A percentile compares a stretch with the other conserved stretches of the same genome.
Conservation (phyloP, 2,329 filamentous ascomycete species). For the Pleurostoma richardsiae region DNA sequence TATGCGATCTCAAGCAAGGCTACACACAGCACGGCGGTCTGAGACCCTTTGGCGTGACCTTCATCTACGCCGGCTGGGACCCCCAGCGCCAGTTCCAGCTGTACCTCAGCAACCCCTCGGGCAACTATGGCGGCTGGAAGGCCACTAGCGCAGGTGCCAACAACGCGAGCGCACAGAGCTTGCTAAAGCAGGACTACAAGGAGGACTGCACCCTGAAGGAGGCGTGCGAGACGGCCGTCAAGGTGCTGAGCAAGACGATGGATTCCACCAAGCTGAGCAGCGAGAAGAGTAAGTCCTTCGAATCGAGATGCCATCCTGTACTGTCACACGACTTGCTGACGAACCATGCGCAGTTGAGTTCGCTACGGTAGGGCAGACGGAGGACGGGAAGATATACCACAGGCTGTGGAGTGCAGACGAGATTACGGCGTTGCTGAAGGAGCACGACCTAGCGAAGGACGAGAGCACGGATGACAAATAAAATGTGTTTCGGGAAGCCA, state of each 20-base stretch:
- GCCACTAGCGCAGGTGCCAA: conserved; percentile 96
- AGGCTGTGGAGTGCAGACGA: conserved; percentile 96
- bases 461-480: conserved; percentile 66
- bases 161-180: conserved; percentile 92
- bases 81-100: conserved; percentile 95
- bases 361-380: conserved; percentile 92
- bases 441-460: conserved; percentile 90
- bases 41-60: conserved; percentile 94
- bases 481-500: neutral
- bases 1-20: conserved; percentile 98
- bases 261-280: conserved; percentile 98
- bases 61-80: conserved; percentile 99
- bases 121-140: conserved; percentile 99
- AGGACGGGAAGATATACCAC: conserved; percentile 95
- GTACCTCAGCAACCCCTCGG: conserved; percentile 97
- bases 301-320: neutral
- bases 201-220: conserved; percentile 95
- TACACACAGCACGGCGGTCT: conserved; percentile 99
- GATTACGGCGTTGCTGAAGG: conserved; percentile 88
- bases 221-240: conserved; percentile 94
- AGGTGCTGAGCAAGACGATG: conserved; percentile 99
- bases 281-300: conserved; percentile 79
- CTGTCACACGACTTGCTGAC: neutral
- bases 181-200: conserved; percentile 99
- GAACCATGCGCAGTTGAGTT: conserved; percentile 71